Conservation (phyloP, 2,329 filamentous ascomycete genomes). For the Ceratocystis smalleyi region DNA sequence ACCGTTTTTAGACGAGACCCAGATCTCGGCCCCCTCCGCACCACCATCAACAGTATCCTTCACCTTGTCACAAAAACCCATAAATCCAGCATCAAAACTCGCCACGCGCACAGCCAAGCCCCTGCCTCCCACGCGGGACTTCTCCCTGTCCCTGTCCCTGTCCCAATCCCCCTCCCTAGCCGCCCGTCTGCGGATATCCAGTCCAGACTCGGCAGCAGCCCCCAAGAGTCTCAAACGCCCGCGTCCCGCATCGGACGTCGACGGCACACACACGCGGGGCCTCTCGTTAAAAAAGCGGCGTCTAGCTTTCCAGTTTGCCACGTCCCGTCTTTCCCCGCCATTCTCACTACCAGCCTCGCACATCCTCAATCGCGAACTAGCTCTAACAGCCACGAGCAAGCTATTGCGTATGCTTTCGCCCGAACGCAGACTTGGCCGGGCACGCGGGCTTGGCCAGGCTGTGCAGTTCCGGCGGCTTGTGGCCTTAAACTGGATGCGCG, state of each 20-base stretch:
- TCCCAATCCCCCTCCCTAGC: background rate
- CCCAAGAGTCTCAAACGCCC: slow-evolving; percentile 31
- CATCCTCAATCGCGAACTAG: slow-evolving; percentile 46
- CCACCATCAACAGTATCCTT: background rate
- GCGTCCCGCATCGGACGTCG: slow-evolving; percentile 41
- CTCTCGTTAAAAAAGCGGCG: slow-evolving; percentile 51
- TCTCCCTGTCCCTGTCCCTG: background rate
- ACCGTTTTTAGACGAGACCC: background rate
- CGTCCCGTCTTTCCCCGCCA: slow-evolving; percentile 52
- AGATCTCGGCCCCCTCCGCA: background rate
- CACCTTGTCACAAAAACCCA: background rate
- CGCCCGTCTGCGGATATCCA: background rate
- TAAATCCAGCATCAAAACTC: background rate
- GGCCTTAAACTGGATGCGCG: slow-evolving; percentile 3
- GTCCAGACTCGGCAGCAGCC: background rate
- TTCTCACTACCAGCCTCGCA: slow-evolving; percentile 56
- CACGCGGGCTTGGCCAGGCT: slow-evolving; percentile 22
- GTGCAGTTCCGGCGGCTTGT: slow-evolving; percentile 1
- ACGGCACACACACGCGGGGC: slow-evolving; percentile 37
- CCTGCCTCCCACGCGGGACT: background rate
- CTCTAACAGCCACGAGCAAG: slow-evolving; percentile 30
- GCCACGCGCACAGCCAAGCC: background rate
- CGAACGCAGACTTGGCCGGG: slow-evolving; percentile 25
- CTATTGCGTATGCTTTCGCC: slow-evolving; percentile 35
- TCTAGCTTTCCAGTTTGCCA: slow-evolving; percentile 46